Evolutionary conservation across 1,284 basidiomycete genomes (phyloP).

Genomic region (Marasmius sp.): DNA sequence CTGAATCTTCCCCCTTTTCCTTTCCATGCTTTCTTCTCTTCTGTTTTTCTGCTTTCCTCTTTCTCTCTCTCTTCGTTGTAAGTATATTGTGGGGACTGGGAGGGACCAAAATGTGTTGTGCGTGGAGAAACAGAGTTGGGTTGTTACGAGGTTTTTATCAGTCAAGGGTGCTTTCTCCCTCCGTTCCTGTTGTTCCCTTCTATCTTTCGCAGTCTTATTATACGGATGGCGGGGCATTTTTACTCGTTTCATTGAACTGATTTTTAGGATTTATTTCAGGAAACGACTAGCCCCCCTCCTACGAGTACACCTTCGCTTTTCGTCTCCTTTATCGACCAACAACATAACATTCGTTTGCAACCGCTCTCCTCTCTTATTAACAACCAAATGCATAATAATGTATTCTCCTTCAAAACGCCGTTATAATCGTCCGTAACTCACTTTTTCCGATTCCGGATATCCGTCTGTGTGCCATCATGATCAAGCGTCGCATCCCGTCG

Average conservation of each 20-base stretch:
- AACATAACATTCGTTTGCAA: slow-evolving; percentile 13
- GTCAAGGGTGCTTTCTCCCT: too few species aligned
- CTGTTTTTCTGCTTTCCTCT: neutral
- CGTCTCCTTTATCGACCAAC: neutral
- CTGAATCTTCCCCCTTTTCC: neutral
- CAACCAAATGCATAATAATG: slow-evolving; percentile 3
- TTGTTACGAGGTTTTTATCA: too few species aligned
- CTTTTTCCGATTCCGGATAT: too few species aligned
- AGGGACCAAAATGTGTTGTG: too few species aligned
- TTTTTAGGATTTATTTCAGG: neutral
- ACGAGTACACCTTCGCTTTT: neutral
- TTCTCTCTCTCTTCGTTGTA: slow-evolving; percentile 2
- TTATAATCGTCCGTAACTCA: neutral
- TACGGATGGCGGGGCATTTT: too few species aligned
- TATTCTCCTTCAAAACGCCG: neutral
- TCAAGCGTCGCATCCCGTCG: too few species aligned
- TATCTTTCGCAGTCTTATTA: too few species aligned
- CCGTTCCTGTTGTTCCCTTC: too few species aligned
- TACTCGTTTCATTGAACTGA: neutral
- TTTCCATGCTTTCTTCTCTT: neutral
- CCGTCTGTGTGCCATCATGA: too few species aligned
- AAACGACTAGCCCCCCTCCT: neutral
- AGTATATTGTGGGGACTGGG: neutral
- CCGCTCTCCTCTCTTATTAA: slow-evolving; percentile 1
- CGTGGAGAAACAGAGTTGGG: too few species aligned